Conservation (phyloP, 345 rosid genomes). For the Rhodomyrtus tomentosa region DNA sequence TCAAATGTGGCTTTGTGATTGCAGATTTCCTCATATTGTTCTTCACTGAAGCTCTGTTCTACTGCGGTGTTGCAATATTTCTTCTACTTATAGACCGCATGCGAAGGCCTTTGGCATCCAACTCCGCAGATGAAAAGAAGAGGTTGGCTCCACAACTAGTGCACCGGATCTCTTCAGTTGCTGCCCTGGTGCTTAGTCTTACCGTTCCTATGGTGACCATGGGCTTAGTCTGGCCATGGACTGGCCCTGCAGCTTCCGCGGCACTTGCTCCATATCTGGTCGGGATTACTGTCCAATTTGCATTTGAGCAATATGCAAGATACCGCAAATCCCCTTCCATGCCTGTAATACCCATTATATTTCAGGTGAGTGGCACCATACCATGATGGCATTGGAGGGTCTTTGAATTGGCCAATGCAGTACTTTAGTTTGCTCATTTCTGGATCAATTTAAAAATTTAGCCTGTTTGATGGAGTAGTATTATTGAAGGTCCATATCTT, state of each 20-base stretch:
- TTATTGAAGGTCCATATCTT: background rate
- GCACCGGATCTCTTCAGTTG: slow-evolving; percentile 74
- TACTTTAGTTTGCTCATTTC: background rate
- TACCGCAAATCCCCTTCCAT: slow-evolving; percentile 64
- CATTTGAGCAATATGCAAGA: slow-evolving; percentile 84
- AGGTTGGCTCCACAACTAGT: slow-evolving; percentile 38
- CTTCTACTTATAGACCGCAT: slow-evolving; percentile 56
- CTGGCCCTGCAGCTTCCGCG: slow-evolving; percentile 98
- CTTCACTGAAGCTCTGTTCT: slow-evolving; percentile 98
- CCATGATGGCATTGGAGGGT: background rate
- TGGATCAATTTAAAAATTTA: background rate
- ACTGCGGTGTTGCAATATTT: slow-evolving; percentile 71
- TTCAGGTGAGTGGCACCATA: slow-evolving; percentile 48
- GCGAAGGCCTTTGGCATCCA: slow-evolving; percentile 31
- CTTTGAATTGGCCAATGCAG: background rate
- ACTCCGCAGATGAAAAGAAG: slow-evolving; percentile 5
- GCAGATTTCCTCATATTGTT: slow-evolving; percentile 94
- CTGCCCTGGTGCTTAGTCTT: slow-evolving; percentile 84
- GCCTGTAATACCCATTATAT: slow-evolving; percentile 67
- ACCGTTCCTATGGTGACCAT: slow-evolving; percentile 90
- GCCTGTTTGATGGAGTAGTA: background rate
- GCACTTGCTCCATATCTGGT: slow-evolving; percentile 96
- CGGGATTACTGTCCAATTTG: slow-evolving; percentile 86
- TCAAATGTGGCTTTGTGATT: background rate
- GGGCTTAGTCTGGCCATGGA: slow-evolving; percentile 99